A percentile compares a stretch with the other conserved stretches of the same genome.
These are phyloP conservation scores for Mycena galopus DNA, from an alignment of 768 basidiomycete species.

Conservation along the genomic window DNA sequence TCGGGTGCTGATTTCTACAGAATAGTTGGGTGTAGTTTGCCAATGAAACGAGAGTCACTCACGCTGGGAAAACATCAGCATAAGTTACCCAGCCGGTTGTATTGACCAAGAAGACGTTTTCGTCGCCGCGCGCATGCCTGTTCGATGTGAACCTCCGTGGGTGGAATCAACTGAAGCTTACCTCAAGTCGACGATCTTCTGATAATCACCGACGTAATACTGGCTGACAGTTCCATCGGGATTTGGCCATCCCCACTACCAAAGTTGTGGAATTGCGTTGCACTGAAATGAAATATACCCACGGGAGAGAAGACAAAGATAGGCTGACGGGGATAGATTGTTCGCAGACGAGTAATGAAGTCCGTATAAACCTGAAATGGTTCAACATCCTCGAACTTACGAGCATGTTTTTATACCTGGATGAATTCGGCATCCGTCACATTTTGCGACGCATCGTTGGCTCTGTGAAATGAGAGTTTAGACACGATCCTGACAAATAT, in stretches of 20 bases:
- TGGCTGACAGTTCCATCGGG: slow-evolving; percentile 58
- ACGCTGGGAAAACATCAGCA: slow-evolving; percentile 64
- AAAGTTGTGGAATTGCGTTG: background rate
- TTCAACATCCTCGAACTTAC: background rate
- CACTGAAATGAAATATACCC: slow-evolving; percentile 31
- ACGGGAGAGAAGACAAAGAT: slow-evolving; percentile 70
- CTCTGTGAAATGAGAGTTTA: slow-evolving; percentile 44
- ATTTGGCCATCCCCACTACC: slow-evolving; percentile 69
- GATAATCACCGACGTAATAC: slow-evolving; percentile 63
- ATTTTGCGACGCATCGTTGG: slow-evolving; percentile 68
- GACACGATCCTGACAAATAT: background rate
- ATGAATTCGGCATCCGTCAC: slow-evolving; percentile 59
- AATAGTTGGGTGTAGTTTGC: background rate
- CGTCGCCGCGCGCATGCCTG: slow-evolving; percentile 58
- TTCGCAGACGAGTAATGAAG: slow-evolving; percentile 60
- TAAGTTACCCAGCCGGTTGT: slow-evolving; percentile 69
- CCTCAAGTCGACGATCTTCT: slow-evolving; percentile 59
- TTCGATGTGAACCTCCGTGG: background rate
- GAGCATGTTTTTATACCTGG: slow-evolving; percentile 43
- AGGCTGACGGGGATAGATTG: slow-evolving; percentile 57
- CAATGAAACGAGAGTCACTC: slow-evolving; percentile 21
- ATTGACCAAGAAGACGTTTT: slow-evolving; percentile 64
- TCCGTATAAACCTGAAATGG: slow-evolving; percentile 57
- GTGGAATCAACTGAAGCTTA: slow-evolving; percentile 27
- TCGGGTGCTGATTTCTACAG: slow-evolving; percentile 63